Percentiles rank a stretch among this genome's conserved stretches.
phyloP scores from a whole-genome alignment of 768 basidiomycete species.

The Termitomyces titanicus region DNA sequence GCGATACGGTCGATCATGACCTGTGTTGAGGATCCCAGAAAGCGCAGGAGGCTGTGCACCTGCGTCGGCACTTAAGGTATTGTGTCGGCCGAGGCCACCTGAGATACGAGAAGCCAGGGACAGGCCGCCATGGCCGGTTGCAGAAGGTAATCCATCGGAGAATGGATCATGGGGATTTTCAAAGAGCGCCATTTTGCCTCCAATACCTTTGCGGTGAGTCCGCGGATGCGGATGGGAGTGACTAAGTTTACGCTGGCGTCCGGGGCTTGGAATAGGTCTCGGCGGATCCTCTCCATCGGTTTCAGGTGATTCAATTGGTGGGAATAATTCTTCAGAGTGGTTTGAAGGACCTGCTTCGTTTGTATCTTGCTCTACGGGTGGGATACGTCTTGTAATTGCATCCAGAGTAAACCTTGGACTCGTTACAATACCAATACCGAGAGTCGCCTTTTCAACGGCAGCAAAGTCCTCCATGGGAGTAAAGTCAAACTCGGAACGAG shows the following conservation, averaged over 20 bases:
- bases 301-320: not conserved
- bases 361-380: not conserved
- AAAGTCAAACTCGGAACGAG: constrained; percentile 69
- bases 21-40: constrained; percentile 40
- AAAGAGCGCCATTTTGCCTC: constrained; percentile 90
- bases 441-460: constrained; percentile 55
- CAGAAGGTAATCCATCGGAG: constrained; percentile 16
- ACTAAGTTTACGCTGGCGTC: constrained; percentile 82
- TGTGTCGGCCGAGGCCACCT: constrained; percentile 25
- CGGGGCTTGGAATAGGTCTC: constrained; percentile 3
- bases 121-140: constrained; percentile 7
- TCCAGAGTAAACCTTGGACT: constrained; percentile 35
- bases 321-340: not conserved
- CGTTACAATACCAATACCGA: constrained; percentile 66
- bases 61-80: not conserved
- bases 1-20: constrained; percentile 88
- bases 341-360: constrained; percentile 12
- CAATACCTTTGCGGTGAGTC: constrained; percentile 50
- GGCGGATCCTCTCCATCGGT: constrained; percentile 6
- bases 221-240: constrained; percentile 74
- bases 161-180: constrained; percentile 56
- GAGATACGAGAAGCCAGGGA: constrained; percentile 7
- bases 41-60: not conserved
- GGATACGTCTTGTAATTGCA: constrained; percentile 7
- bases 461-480: constrained; percentile 75